Conservation (phyloP, 2,329 filamentous ascomycete genomes). For the Knoxdaviesia capensis region DNA sequence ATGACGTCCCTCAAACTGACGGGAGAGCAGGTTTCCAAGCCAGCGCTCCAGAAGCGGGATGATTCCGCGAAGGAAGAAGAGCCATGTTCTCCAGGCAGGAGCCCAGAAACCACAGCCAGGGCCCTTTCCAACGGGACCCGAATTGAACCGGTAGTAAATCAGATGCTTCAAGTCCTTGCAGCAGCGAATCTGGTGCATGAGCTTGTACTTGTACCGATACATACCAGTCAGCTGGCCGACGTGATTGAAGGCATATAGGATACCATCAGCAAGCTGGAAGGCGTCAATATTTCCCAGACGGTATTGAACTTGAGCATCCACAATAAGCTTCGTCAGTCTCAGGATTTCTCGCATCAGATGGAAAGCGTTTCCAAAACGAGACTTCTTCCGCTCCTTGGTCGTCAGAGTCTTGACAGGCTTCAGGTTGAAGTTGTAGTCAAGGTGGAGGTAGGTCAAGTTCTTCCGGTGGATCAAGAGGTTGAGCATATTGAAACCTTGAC, state of each 20-base stretch:
- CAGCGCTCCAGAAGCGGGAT: constrained; percentile 92
- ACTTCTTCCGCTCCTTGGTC: constrained; percentile 98
- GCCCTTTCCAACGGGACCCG: constrained; percentile 87
- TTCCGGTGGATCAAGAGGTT: constrained; percentile 95
- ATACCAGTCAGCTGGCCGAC: constrained; percentile 96
- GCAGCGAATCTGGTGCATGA: constrained; percentile 98
- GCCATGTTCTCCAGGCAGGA: constrained; percentile 94
- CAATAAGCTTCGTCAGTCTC: constrained; percentile 87
- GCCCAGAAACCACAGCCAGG: constrained; percentile 98
- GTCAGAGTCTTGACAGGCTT: constrained; percentile 98
- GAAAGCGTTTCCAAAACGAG: constrained; percentile 95
- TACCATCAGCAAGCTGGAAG: constrained; percentile 94
- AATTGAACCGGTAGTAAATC: constrained; percentile 98
- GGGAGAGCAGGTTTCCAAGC: constrained; percentile 89
- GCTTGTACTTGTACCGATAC: constrained; percentile 99
- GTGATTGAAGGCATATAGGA: constrained; percentile 98
- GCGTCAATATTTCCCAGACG: constrained; percentile 94
- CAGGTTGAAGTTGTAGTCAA: constrained; percentile 98
- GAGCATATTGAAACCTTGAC: constrained; percentile 98
- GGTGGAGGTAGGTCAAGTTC: constrained; percentile 92
- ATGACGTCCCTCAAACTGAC: constrained; percentile 94
- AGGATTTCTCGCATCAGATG: constrained; percentile 97
- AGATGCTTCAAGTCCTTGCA: constrained; percentile 98
- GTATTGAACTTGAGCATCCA: constrained; percentile 96
- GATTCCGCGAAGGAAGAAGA: constrained; percentile 98